phyloP scores from a whole-genome alignment of 805 yeast species.

The Ogataea wickerhamii region DNA sequence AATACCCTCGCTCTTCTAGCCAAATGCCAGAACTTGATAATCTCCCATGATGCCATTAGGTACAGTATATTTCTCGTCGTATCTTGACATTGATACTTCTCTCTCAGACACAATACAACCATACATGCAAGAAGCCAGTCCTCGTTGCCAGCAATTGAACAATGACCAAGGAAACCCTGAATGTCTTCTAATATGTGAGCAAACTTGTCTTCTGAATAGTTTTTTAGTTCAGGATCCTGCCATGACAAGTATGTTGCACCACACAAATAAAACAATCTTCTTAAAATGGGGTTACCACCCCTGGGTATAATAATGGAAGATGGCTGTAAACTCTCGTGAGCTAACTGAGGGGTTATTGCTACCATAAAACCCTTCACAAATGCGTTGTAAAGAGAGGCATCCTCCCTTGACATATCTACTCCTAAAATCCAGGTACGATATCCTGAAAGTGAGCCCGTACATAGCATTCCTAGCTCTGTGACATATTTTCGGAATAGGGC shows the following conservation, averaged over 20 bases:
- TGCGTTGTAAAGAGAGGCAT: constrained; percentile 21
- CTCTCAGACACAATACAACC: constrained; percentile 35
- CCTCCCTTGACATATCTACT: constrained; percentile 2
- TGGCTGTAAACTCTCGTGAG: constrained; percentile 34
- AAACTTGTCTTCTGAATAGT: constrained; percentile 21
- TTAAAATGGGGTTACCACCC: constrained; percentile 24
- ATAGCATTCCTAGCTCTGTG: not conserved
- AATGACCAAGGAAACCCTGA: constrained; percentile 16
- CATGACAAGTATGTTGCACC: constrained; percentile 37
- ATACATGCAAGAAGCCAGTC: constrained; percentile 39
- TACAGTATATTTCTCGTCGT: constrained; percentile 29
- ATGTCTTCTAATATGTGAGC: constrained; percentile 20
- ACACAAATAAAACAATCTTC: constrained; percentile 34
- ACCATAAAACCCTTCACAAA: constrained; percentile 34
- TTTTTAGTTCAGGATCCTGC: constrained; percentile 25
- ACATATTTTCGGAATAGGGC: constrained; percentile 4
- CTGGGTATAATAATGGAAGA: constrained; percentile 33
- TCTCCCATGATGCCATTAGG: constrained; percentile 32
- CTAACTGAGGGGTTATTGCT: constrained; percentile 33
- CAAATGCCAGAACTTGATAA: constrained; percentile 25
- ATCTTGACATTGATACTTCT: constrained; percentile 29
- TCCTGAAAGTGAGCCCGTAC: not conserved
- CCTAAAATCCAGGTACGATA: constrained; percentile 5
- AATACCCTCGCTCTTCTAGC: constrained; percentile 7
- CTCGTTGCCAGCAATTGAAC: constrained; percentile 27